Evolutionary conservation across 495 filamentous ascomycete genomes (phyloP), one percentile per base, ranked within the genome.

Genomic region (Xeromyces bisporus): DNA sequence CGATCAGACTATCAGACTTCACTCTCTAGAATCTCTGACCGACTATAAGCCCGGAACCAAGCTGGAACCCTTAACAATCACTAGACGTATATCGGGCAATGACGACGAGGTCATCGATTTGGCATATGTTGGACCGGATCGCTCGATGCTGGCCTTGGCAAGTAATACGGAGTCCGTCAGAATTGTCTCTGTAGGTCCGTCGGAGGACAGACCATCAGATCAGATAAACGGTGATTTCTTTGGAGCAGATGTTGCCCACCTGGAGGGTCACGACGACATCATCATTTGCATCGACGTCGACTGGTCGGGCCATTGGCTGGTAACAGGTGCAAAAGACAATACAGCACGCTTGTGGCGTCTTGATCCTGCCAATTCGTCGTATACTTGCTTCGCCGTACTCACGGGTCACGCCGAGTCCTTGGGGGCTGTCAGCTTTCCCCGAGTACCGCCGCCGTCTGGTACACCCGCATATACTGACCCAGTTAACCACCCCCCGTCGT

Each of bases 81-180:
- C 65, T 24, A 72, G 79, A 34, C 70, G 80, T 11, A 87, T 96
- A 39, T 93, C 87, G 12, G 91, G 91, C 14, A 93, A 89, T 20
- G 84, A 96, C 50, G 89, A 96, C 46, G 89, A 96, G 47, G 85
- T 96, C 33, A 91, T 96, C 41, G 91, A 96, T 41, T 55, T 94
- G 14, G 77, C 74, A 15, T 93, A 84, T 44, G 66, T 93, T 34
- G 74, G 85, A 1, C 70, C 72, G 7, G 74, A 86, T 33, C 70
- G 71, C 28, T 84, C 79, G 13, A 62, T 84, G 32, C 66, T 99
- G 41, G 89, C 89, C 15, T 60, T 99, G 11, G 85, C 86, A 6
- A 96, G 87, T 10, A 99, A 96, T 55, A 82, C 84, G 1, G 89
- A 96, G 58, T 82, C 85, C 28, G 72, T 99, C 20, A 73, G 86